Evolutionary conservation across 2,329 filamentous ascomycete genomes (phyloP).

Genomic region (Amylocarpus encephaloides): DNA sequence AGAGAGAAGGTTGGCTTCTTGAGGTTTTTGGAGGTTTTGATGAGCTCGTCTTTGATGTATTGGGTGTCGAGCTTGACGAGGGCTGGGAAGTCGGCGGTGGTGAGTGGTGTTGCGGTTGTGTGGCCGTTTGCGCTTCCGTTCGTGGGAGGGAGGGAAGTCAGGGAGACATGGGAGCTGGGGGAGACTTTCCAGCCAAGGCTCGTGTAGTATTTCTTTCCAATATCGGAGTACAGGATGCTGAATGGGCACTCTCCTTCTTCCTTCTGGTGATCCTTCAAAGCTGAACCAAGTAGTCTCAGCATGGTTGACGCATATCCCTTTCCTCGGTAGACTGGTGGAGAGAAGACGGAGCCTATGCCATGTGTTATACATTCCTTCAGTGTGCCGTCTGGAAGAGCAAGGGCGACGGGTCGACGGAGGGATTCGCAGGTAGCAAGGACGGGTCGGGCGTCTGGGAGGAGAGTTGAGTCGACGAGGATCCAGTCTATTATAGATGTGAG

Average conservation of each 20-base stretch:
- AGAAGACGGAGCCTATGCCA: constrained; percentile 77
- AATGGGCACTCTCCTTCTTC: constrained; percentile 48
- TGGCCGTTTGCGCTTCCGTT: constrained; percentile 12
- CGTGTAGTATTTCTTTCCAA: constrained; percentile 77
- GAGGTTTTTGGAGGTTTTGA: constrained; percentile 38
- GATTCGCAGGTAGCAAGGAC: constrained; percentile 61
- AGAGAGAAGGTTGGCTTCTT: constrained; percentile 49
- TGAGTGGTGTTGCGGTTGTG: constrained; percentile 37
- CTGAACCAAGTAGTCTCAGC: constrained; percentile 58
- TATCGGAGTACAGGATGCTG: constrained; percentile 80
- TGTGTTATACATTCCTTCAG: constrained; percentile 57
- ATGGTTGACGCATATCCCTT: constrained; percentile 73
- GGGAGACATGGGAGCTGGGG: constrained; percentile 63
- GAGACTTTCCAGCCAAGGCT: constrained; percentile 69
- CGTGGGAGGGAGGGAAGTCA: constrained; percentile 40
- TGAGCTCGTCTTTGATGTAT: constrained; percentile 11
- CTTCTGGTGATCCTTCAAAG: constrained; percentile 46
- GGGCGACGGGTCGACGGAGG: constrained; percentile 51
- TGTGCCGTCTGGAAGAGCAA: constrained; percentile 34
- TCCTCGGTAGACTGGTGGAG: constrained; percentile 57
- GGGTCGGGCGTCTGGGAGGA: constrained; percentile 39
- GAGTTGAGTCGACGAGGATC: constrained; percentile 50
- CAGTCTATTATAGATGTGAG: constrained; percentile 36
- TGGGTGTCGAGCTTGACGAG: constrained; percentile 51
- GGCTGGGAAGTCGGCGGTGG: constrained; percentile 48